Evolutionary conservation across 768 basidiomycete genomes (phyloP), one percentile per base, ranked within the genome.

Genomic region (Obba rivulosa): DNA sequence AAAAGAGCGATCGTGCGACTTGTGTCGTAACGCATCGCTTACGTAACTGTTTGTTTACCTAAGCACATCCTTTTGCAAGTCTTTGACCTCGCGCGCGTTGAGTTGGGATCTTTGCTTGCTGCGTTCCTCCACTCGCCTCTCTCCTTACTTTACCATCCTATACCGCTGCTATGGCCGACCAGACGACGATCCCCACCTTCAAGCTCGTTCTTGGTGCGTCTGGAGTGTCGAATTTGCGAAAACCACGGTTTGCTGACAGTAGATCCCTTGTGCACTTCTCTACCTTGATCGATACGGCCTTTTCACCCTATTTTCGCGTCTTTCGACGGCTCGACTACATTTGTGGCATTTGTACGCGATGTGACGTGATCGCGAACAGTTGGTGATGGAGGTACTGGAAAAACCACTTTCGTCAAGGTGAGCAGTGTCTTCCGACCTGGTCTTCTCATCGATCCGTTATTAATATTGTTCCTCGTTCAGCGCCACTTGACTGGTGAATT

Each of bases 401-500:
- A 97, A 76, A 97, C 94, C 50, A 97, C 93, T 45, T 97, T 96
- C 69, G 93, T 97, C 76, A 97, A 97, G 83, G 91, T 92, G 59
- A 57, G 64, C 48, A 54, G 50, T 47, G 18, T 31, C 28, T 13
- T 41, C 49, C 36, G 36, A 37, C 57, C 56, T 54, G 54, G 43
- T 40, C 51, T 43, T 47, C 24, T 38, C 45, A 42, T 57, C 56
- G 76, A 83, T 85, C 79, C 71, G 61, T 64, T 73, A 53, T 76
- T 82, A 80, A 86, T 84, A 71, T 61, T 53, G 21, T 45, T 8
- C 34, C 25, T 43, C 48, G 63, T 59, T 38, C 63, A 92, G 91
- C 91, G 92, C 68, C 94, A 97, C 73, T 83, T 95, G 81, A 96
- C 93, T 57, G 95, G 95, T 67, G 95, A 98, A 81, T 98, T 99